Evolutionary conservation across 768 basidiomycete genomes (phyloP).

Genomic region (Hygrophorus russula): DNA sequence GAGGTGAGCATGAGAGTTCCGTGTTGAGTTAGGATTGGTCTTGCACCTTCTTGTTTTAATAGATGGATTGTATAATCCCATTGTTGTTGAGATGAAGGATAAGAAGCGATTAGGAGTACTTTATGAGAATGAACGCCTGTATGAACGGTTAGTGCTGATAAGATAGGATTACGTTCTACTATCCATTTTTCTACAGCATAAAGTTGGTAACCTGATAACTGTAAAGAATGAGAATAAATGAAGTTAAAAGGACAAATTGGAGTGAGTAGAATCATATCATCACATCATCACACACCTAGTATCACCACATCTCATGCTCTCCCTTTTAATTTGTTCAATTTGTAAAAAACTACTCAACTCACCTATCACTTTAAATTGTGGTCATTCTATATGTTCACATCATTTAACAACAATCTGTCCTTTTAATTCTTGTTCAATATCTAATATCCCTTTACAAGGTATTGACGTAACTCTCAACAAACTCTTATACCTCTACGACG

Average conservation of each 20-base stretch:
- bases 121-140: conserved; percentile 67
- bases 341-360: no score
- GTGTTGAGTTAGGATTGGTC: conserved; percentile 55
- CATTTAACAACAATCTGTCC: no score
- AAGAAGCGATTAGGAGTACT: conserved; percentile 19
- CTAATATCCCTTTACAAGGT: conserved; percentile 12
- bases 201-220: conserved; percentile 60
- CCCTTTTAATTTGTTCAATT: background rate
- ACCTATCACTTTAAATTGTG: no score
- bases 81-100: conserved; percentile 12
- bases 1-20: conserved; percentile 76
- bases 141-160: conserved; percentile 59
- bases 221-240: conserved; percentile 37
- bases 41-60: conserved; percentile 59
- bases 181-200: conserved; percentile 88
- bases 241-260: conserved; percentile 34
- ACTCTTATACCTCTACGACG: conserved; percentile 22
- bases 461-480: conserved; percentile 50
- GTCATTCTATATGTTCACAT: no score
- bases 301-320: no score
- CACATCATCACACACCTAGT: no score
- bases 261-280: conserved; percentile 16
- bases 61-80: conserved; percentile 52
- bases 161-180: conserved; percentile 48
- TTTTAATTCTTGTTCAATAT: no score